Percentiles rank a stretch among this genome's conserved stretches.
Evolutionary conservation across 2,329 filamentous ascomycete genomes (phyloP).

Genomic region (Trichoderma sp.): DNA sequence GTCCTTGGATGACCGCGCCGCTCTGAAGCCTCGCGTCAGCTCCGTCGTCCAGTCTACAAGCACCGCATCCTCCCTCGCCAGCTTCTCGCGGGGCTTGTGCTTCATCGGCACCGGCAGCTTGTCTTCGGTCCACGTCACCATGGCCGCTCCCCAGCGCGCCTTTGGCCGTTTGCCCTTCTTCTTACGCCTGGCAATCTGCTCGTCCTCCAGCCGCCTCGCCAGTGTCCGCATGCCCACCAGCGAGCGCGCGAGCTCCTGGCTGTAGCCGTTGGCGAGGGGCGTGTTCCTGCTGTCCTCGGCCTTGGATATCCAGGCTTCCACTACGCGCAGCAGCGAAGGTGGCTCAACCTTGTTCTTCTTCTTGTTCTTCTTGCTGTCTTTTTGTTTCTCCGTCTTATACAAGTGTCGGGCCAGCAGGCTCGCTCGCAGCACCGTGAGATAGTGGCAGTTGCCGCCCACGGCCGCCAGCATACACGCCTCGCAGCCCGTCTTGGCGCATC

Average conservation of each 20-base stretch:
- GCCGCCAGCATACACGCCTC: constrained; percentile 56
- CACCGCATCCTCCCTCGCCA: neutral
- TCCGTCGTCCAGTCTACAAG: neutral
- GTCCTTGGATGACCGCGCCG: too few relatives aligned
- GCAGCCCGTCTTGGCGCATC: constrained; percentile 37
- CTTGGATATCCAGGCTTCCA: constrained; percentile 49
- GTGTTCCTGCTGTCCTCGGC: neutral
- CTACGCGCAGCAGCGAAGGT: constrained; percentile 43
- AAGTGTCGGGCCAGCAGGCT: constrained; percentile 44
- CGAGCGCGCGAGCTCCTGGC: constrained; percentile 3
- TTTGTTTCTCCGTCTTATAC: neutral
- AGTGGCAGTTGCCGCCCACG: constrained; percentile 46
- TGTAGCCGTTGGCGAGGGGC: neutral
- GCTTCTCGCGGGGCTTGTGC: neutral
- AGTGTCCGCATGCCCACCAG: neutral
- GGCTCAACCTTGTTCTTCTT: neutral
- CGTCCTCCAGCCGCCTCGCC: neutral
- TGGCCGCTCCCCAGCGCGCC: neutral
- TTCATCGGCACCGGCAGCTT: constrained; percentile 12
- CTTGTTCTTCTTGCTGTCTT: too few relatives aligned
- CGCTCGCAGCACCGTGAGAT: constrained; percentile 50
- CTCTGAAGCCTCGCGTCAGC: neutral
- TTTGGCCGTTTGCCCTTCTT: neutral
- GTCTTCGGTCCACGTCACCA: constrained; percentile 9
- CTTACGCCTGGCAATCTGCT: neutral